Evolutionary conservation across 371 early-diverging fungal species (phyloP), one percentile per base, ranked within the genome.

Genomic region (Choanephora cucurbitarum): DNA sequence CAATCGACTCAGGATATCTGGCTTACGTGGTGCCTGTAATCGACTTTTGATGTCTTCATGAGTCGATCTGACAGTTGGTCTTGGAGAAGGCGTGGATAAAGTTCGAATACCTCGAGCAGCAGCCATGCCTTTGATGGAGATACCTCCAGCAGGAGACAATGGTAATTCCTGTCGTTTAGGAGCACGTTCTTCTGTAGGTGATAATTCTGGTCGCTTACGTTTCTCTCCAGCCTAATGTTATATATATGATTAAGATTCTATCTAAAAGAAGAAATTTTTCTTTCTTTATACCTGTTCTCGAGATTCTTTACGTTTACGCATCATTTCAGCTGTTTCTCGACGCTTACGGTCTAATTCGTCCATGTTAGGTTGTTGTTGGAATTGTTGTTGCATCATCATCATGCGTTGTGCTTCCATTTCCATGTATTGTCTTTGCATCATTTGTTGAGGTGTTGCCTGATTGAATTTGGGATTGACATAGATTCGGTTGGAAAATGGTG

Each of bases 401-500:
- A 57, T 49, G 10, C 57, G 49, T 13, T 57, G 49, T 7, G 49
- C 49, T 18, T 57, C 57, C 57, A 57, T 34, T 23, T 57, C 57
- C 49, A 57, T 57, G 13, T 18, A 49, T 8, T 44, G 49, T 5
- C 28, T 37, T 13, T 55, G 55, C 24, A 23, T 22, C n/a, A 39
- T 34, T 28, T 54, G 49, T 14, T 33, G 23, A 4, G 31, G 50
- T 28, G 40, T 37, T 17, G 53, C 53, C n/a, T 41, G 28, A 32
- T 48, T 59, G 17, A 60, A 60, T 14, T 60, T 60, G 24, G 60
- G 60, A 49, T 60, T 60, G 13, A 60, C 55, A 21, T 60, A 60
- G 15, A 60, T 60, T 13, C 60, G 60, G 21, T 60, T 60, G 7
- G 55, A 55, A n/a, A 28, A 54, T 49, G n/a, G 49, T 21, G 57